A percentile compares a stretch with the other conserved stretches of the same genome.
These are phyloP conservation scores for Aspergillus mulundensis DNA, from an alignment of 495 filamentous ascomycete genomes.

Conservation along the genomic window DNA sequence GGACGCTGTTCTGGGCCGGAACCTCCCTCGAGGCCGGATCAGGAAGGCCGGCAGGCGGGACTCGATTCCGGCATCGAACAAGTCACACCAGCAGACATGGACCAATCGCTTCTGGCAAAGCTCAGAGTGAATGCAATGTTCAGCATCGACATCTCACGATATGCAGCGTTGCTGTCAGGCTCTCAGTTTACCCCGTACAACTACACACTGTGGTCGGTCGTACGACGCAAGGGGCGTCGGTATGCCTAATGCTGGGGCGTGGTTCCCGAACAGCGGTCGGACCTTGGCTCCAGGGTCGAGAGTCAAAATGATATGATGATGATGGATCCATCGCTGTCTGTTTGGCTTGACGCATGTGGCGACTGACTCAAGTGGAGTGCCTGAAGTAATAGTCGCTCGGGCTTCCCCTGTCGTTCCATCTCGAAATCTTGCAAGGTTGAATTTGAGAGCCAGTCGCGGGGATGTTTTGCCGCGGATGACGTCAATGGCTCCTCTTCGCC, in stretches of 20 bases:
- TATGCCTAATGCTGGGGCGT: slow-evolving; percentile 6
- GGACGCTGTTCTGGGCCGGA: neutral
- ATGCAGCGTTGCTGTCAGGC: neutral
- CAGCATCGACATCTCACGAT: neutral
- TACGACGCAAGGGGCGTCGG: slow-evolving; percentile 13
- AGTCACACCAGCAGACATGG: neutral
- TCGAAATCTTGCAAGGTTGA: neutral
- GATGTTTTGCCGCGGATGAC: slow-evolving; percentile 13
- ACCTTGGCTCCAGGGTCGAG: neutral
- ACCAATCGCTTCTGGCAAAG: neutral
- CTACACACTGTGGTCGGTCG: slow-evolving; percentile 2
- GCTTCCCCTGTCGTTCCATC: neutral
- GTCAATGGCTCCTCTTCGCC: slow-evolving; percentile 6
- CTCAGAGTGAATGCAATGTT: neutral
- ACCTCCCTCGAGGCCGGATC: neutral
- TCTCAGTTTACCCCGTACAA: too few species aligned
- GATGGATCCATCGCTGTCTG: neutral
- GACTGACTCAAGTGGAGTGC: neutral
- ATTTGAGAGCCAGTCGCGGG: neutral
- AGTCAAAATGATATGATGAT: neutral
- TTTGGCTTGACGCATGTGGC: neutral
- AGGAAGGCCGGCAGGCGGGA: neutral
- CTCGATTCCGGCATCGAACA: neutral
- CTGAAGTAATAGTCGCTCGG: neutral
- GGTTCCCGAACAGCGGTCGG: slow-evolving; percentile 6